Conservation (phyloP, 495 filamentous ascomycete species). For the Pyronema omphalodes region DNA sequence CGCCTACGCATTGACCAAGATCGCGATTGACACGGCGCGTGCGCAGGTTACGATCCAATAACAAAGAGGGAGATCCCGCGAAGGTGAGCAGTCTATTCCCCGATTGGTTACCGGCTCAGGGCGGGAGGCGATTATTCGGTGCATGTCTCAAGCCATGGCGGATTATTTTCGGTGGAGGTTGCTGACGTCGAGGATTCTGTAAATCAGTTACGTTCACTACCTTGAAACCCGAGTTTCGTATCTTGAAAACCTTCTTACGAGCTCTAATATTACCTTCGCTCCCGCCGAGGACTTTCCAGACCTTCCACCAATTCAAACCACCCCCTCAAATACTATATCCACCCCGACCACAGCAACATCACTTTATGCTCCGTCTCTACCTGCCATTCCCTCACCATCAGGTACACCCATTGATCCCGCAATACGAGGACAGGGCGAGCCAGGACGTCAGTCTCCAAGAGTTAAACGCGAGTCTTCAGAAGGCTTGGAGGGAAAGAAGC, state of each 20-base stretch:
- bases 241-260: slow-evolving; percentile 57
- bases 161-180: not conserved
- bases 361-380: slow-evolving; percentile 22
- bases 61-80: slow-evolving; percentile 86
- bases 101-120: not conserved
- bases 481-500: slow-evolving; percentile 23
- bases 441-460: slow-evolving; percentile 2
- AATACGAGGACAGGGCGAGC: slow-evolving; percentile 6
- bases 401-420: slow-evolving; percentile 15
- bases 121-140: not conserved
- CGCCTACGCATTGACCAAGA: not conserved
- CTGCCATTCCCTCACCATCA: slow-evolving; percentile 19
- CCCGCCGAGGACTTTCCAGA: slow-evolving; percentile 56
- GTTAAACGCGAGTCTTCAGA: slow-evolving; percentile 14
- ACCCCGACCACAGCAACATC: slow-evolving; percentile 30
- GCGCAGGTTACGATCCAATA: slow-evolving; percentile 89
- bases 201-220: slow-evolving; percentile 71
- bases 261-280: slow-evolving; percentile 52
- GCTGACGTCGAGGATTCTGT: slow-evolving; percentile 13
- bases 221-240: slow-evolving; percentile 71
- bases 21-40: slow-evolving; percentile 38
- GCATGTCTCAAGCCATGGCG: not conserved
- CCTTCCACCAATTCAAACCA: slow-evolving; percentile 33
- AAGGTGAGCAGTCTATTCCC: slow-evolving; percentile 32
- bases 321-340: slow-evolving; percentile 11